Percentiles rank a stretch among this genome's conserved stretches.
Conservation (phyloP, 208 protist species). For the Leishmania amazonensis region DNA sequence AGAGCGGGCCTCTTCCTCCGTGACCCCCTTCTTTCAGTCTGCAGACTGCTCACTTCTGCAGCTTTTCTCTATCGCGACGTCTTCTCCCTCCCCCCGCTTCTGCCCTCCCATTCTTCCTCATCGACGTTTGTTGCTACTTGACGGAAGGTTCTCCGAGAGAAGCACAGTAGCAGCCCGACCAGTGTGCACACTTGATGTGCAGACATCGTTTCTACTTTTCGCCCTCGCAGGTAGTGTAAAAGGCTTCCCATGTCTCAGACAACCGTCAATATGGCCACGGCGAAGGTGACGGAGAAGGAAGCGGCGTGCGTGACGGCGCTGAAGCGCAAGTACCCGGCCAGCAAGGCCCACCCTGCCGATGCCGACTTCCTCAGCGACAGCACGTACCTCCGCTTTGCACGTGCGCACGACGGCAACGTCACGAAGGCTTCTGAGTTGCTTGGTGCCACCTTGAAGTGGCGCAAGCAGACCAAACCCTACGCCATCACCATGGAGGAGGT, state of each 20-base stretch:
- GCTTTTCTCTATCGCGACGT: too few relatives aligned
- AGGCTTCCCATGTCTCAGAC: background rate
- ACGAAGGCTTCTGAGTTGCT: slow-evolving; percentile 54
- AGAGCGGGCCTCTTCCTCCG: too few relatives aligned
- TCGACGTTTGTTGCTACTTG: too few relatives aligned
- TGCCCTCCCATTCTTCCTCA: too few relatives aligned
- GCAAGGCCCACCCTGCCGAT: slow-evolving; percentile 30
- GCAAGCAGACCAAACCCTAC: slow-evolving; percentile 54
- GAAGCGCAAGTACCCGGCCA: slow-evolving; percentile 34
- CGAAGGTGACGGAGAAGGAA: slow-evolving; percentile 38
- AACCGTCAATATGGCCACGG: slow-evolving; percentile 16
- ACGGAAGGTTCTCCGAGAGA: background rate
- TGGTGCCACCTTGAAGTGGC: slow-evolving; percentile 50
- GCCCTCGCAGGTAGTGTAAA: background rate
- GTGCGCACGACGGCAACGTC: slow-evolving; percentile 44
- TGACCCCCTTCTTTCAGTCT: too few relatives aligned
- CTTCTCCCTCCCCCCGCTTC: too few relatives aligned
- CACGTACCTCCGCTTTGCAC: slow-evolving; percentile 72
- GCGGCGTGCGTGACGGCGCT: slow-evolving; percentile 43
- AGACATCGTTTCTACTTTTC: background rate
- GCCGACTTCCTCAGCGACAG: slow-evolving; percentile 50
- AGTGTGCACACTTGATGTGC: background rate
- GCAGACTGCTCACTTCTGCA: too few relatives aligned
- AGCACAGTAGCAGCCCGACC: background rate
- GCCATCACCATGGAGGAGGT: slow-evolving; percentile 42